A percentile compares a stretch with the other conserved stretches of the same genome.
These are phyloP conservation scores for Leishmania braziliensis DNA, from an alignment of 208 protist genomes.

Conservation along the genomic window DNA sequence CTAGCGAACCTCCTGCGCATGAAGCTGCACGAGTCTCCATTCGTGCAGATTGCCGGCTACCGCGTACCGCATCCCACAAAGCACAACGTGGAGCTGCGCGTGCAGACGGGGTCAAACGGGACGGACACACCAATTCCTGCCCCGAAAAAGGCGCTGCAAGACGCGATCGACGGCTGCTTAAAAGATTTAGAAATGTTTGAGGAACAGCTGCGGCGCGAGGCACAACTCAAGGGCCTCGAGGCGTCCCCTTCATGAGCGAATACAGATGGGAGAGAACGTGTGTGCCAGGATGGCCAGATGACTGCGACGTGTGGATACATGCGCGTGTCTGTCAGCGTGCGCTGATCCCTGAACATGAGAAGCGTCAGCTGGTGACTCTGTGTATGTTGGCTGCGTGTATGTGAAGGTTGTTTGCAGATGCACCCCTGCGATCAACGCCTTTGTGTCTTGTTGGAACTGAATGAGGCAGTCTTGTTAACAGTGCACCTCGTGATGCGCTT, in stretches of 20 bases:
- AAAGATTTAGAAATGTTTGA: conserved; percentile 81
- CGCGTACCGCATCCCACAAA: conserved; percentile 91
- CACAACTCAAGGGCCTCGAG: conserved; percentile 65
- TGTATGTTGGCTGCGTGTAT: background rate
- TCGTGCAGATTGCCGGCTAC: conserved; percentile 89
- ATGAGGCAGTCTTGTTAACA: background rate
- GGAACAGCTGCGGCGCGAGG: conserved; percentile 66
- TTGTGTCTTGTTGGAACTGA: background rate
- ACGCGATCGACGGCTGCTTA: conserved; percentile 80
- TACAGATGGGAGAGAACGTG: background rate
- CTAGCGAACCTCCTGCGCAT: conserved; percentile 88
- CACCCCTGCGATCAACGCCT: background rate
- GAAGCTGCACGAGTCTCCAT: conserved; percentile 82
- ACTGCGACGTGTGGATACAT: background rate
- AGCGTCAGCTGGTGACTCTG: background rate
- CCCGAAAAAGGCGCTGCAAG: conserved; percentile 78
- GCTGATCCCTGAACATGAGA: background rate
- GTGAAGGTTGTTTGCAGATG: background rate
- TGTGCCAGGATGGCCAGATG: background rate
- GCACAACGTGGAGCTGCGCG: conserved; percentile 83
- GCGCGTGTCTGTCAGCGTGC: background rate
- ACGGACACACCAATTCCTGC: conserved; percentile 56
- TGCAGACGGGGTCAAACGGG: conserved; percentile 82
- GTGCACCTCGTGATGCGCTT: background rate
- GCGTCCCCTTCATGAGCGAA: background rate